Percentiles rank a stretch among this genome's conserved stretches.
Conservation (phyloP, 768 basidiomycete genomes). For the Boletus sp. region DNA sequence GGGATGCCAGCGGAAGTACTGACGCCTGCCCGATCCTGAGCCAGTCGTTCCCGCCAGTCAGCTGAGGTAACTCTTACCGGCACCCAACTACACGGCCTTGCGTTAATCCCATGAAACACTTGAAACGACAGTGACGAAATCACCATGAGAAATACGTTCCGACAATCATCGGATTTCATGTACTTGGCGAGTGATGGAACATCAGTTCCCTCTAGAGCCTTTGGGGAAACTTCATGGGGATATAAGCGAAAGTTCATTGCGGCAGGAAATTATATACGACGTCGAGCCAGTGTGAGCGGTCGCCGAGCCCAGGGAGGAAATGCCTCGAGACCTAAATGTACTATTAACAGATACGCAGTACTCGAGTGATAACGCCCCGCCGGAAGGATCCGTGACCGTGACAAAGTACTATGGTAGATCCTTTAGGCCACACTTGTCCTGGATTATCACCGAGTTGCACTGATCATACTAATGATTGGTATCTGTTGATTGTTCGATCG, state of each 20-base stretch:
- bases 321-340: not conserved
- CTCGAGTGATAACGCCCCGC: not conserved
- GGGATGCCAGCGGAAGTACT: conserved; percentile 84
- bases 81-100: conserved; percentile 51
- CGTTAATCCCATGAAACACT: conserved; percentile 3
- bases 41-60: not conserved
- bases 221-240: conserved; percentile 9
- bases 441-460: not conserved
- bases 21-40: conserved; percentile 45
- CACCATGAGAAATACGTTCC: conserved; percentile 74
- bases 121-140: conserved; percentile 4
- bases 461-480: not conserved
- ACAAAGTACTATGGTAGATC: too few relatives aligned
- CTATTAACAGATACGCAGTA: too few relatives aligned
- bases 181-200: conserved; percentile 56
- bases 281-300: not conserved
- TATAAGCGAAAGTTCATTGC: conserved; percentile 14
- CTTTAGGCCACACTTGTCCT: not conserved
- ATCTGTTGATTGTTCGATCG: not conserved
- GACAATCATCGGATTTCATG: conserved; percentile 66
- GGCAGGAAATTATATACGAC: not conserved
- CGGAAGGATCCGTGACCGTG: conserved; percentile 4
- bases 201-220: conserved; percentile 36
- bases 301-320: not conserved
- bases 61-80: conserved; percentile 44